Percentiles rank a stretch among this genome's conserved stretches.
These are phyloP conservation scores for Pythium grandisporangium DNA, from an alignment of 352 stramenopile species.

Conservation along the genomic window DNA sequence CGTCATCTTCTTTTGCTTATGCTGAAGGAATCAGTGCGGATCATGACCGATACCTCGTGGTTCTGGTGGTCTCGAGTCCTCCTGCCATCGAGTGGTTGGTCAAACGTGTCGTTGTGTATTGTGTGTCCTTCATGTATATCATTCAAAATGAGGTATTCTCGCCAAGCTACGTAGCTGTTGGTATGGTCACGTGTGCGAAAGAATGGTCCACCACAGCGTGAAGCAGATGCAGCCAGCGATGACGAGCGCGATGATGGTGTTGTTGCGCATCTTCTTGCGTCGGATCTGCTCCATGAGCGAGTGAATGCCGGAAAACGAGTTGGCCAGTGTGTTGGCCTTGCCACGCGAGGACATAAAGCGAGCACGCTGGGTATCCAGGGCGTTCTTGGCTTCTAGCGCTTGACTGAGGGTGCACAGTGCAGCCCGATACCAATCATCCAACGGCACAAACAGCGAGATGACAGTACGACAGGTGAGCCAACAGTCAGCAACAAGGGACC, in stretches of 20 bases:
- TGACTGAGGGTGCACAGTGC: too few relatives aligned
- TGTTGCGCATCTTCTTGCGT: constrained; percentile 95
- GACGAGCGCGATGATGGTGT: constrained; percentile 94
- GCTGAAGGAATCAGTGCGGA: too few relatives aligned
- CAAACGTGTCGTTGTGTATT: too few relatives aligned
- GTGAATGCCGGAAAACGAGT: constrained; percentile 93
- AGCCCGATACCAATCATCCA: too few relatives aligned
- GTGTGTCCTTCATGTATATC: neutral
- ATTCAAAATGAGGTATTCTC: neutral
- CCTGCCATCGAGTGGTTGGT: too few relatives aligned
- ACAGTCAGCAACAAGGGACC: constrained; percentile 1
- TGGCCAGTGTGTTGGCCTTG: constrained; percentile 80
- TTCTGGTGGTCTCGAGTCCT: too few relatives aligned
- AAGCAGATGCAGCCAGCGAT: constrained; percentile 96
- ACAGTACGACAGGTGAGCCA: too few relatives aligned
- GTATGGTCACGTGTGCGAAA: constrained; percentile 47
- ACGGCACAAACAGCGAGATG: too few relatives aligned
- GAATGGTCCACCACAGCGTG: constrained; percentile 92
- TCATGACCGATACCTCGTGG: too few relatives aligned
- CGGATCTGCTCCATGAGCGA: constrained; percentile 94
- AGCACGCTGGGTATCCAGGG: constrained; percentile 86
- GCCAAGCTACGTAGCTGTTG: neutral
- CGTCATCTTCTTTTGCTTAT: too few relatives aligned
- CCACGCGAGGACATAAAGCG: constrained; percentile 78
- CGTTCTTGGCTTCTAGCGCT: constrained; percentile 78